Evolutionary conservation across 192 early-diverging fungal genomes (phyloP), one percentile per base, ranked within the genome.

Genomic region (Entomortierella lignicola): DNA sequence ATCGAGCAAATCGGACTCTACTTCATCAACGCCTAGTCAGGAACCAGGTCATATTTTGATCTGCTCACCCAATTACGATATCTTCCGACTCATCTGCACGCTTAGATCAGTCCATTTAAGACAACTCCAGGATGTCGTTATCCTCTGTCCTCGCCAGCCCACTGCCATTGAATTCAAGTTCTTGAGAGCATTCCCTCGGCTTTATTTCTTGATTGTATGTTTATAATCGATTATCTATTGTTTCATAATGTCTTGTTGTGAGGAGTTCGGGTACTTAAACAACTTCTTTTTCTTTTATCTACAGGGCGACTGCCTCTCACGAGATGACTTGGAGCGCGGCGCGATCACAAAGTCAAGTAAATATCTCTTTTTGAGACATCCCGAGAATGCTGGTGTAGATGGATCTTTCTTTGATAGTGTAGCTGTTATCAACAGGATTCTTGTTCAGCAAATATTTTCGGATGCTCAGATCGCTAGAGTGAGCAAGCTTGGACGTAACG

Each of bases 201-300:
- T 87, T 13, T 84, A 77, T 43, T 87, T 85, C 42, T 71, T 86
- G 69, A 72, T 83, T 26, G 84, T 85, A 85, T 60, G 80, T 71
- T 20, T 15, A 8, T 18, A 1, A 11, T 44, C 17, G 44, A 17
- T 60, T 48, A 0, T 44, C 23, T 5, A 12, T 4, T 20, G 20
- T 47, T 47, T 20, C 44, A 47, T 47, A 20, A 47, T 47, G 20
- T 3, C 15, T 47, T 11, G 7, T 15, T 20, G 5, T 37, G 34
- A 37, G n/a, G n/a, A n/a, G n/a, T n/a, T n/a, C n/a, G n/a, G 13
- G 13, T 42, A 10, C 13, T 42, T 13, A 10, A 42, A 42, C 39
- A 13, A 42, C 6, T 47, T 47, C 12, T 47, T 47, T 20, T 15
- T 47, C 12, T 27, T 31, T 64, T 42, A 32, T 42, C 20, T 37